A percentile compares a stretch with the other conserved stretches of the same genome.
Evolutionary conservation across 768 basidiomycete species (phyloP).

Genomic region (Podaxis rugospora): DNA sequence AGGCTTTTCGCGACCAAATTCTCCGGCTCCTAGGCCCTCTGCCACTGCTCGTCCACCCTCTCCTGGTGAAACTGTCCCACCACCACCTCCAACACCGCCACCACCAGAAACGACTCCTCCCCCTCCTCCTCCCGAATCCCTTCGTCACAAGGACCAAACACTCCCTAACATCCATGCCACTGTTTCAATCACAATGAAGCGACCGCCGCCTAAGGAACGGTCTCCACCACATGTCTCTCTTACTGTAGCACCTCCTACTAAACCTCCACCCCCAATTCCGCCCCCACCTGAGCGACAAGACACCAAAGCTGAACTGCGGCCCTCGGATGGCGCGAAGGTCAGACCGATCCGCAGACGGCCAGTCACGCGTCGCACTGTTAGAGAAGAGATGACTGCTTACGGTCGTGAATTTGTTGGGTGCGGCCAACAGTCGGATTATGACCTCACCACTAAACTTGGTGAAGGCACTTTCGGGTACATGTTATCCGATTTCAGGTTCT

Average conservation of each 20-base stretch:
- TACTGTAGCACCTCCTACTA: conserved; percentile 24
- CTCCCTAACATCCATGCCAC: background rate
- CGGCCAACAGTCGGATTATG: conserved; percentile 72
- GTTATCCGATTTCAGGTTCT: conserved; percentile 10
- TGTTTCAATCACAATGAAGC: conserved; percentile 3
- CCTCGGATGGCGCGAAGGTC: conserved; percentile 21
- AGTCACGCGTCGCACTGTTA: conserved; percentile 38
- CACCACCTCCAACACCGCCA: conserved; percentile 15
- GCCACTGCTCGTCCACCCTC: conserved; percentile 18
- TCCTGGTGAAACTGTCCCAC: conserved; percentile 11
- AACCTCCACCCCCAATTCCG: conserved; percentile 21
- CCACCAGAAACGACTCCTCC: conserved; percentile 16
- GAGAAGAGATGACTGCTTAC: conserved; percentile 67
- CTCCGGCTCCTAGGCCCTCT: conserved; percentile 15
- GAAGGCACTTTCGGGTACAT: conserved; percentile 95
- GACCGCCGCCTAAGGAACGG: conserved; percentile 14
- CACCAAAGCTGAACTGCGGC: conserved; percentile 16
- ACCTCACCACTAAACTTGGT: conserved; percentile 81
- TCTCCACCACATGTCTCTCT: conserved; percentile 24
- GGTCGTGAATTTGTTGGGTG: conserved; percentile 66
- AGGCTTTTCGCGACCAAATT: conserved; percentile 15
- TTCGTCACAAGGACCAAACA: conserved; percentile 15
- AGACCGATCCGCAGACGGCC: conserved; percentile 31
- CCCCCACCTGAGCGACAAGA: conserved; percentile 19
- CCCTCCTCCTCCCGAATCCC: conserved; percentile 17